A percentile compares a stretch with the other conserved stretches of the same genome.
Evolutionary conservation across 495 filamentous ascomycete species (phyloP).

Genomic region (Cercophora scortea): DNA sequence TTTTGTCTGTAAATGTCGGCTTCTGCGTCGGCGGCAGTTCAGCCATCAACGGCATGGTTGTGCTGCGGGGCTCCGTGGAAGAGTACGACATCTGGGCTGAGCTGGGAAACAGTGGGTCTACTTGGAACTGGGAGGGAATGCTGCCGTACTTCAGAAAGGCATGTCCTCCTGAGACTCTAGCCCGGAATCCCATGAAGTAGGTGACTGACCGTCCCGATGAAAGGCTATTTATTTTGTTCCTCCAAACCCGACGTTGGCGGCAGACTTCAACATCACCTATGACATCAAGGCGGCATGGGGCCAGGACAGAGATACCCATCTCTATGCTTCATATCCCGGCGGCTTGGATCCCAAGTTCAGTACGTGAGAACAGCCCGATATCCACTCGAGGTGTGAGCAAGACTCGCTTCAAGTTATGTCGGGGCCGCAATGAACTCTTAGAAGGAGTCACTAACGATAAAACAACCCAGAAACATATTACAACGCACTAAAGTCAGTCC

Average conservation of each 20-base stretch:
- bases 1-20: slow-evolving; percentile 18
- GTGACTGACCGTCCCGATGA: neutral
- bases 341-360: neutral
- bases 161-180: neutral
- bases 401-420: no score
- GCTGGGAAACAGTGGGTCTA: slow-evolving; percentile 14
- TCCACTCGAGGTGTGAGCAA: no score
- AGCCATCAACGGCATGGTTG: slow-evolving; percentile 35
- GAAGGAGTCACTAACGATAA: slow-evolving; percentile 18
- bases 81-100: slow-evolving; percentile 35
- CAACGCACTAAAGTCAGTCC: slow-evolving; percentile 20
- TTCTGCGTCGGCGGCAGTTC: slow-evolving; percentile 35
- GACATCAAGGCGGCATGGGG: slow-evolving; percentile 9
- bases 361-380: neutral
- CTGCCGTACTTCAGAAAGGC: slow-evolving; percentile 29
- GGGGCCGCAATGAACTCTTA: neutral
- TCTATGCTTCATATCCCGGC: slow-evolving; percentile 2
- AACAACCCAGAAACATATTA: slow-evolving; percentile 19
- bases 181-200: neutral
- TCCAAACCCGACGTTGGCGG: slow-evolving; percentile 16
- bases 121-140: slow-evolving; percentile 35
- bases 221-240: slow-evolving; percentile 15
- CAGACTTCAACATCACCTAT: slow-evolving; percentile 26
- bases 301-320: slow-evolving; percentile 6
- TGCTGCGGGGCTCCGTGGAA: slow-evolving; percentile 20